Evolutionary conservation across 495 filamentous ascomycete species (phyloP), one percentile per base, ranked within the genome.

Genomic region (Penicillium psychrofluorescens): DNA sequence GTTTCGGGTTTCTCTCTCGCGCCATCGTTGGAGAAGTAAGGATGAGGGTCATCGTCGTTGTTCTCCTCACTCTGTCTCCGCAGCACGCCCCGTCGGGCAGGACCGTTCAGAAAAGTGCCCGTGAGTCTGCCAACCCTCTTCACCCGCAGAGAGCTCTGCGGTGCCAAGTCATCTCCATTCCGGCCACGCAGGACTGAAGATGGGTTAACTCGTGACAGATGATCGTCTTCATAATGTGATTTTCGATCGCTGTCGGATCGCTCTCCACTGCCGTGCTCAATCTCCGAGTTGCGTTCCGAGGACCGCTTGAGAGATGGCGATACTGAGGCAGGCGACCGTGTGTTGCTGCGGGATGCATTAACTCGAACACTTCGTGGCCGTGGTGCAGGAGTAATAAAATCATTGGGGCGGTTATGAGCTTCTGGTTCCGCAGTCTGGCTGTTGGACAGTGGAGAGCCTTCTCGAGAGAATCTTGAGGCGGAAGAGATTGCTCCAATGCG

Each of bases 41-140:
- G 49, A 2, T 57, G 51, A 10, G 32, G 32, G 12, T 56, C 52
- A 36, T 71, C 66, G 31, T 70, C 74, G 37, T 60, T 52, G 8
- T 84, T 81, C 35, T 89, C 86, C 34, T 89, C 85, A 47, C 83
- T 88, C 58, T 86, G 83, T 40, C 84, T 75, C 45, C 84, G 71
- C 46, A 76, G 54, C 12, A 83, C 76, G 11, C 84, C 85, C 48
- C 86, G 70, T 44, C 86, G 77, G 14, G 84, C 85, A 8, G 86
- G 85, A 1, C 84, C 84, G 45, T 80, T 87, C 15, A 89, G 66
- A 51, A 88, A 89, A 45, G 74, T 79, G 1, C 86, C 86, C 8
- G 83, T 78, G 6, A 82, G 64, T 50, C 85, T 84, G 11, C 78
- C 81, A 28, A 87, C 74, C 49, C 83, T 71, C 62, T 86, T 88